Evolutionary conservation across 2,329 filamentous ascomycete species (phyloP), one percentile per base, ranked within the genome.

Genomic region (Fusarium verticillioides): DNA sequence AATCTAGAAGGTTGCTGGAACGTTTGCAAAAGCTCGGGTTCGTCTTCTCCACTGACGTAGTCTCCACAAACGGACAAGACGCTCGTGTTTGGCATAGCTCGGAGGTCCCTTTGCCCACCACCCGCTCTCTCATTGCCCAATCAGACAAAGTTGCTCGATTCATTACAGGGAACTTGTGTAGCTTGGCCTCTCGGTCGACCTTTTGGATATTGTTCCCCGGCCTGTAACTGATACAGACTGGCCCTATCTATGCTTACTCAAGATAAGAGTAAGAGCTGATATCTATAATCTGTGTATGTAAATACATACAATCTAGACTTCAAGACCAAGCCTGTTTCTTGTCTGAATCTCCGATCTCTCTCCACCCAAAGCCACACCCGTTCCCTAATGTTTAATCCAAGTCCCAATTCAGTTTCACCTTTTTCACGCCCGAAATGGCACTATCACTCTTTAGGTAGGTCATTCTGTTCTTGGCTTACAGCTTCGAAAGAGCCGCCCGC

Each of bases 1-100:
- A n/a, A 72, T 78, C 58, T 69, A 73, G 76, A 74, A 78, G 76
- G 76, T 77, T 77, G 69, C 74, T 75, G 76, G 75, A 78, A 78
- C 76, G 70, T 77, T 70, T 75, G 65, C 44, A 44, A 62, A 40
- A 43, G 63, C 50, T 53, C 34, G 28, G 23, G 13, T 39, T 39
- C 9, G 18, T 21, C 23, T 44, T 36, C 63, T 62, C 65, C 63
- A 68, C 63, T 68, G 63, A 68, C 65, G 47, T 68, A 36, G 52
- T 44, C 72, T 43, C 66, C 69, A 73, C 70, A 52, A 32, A 60
- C 70, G 70, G 70, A 73, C 43, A 40, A 58, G 23, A 15, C 23
- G 44, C 49, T 66, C 65, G 39, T 11, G 5, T 28, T 26, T 8
- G 44, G 66, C 28, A 63, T 69, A 69, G 66, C 42, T n/a, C 34